Conservation (phyloP, 2,329 filamentous ascomycete species). For the Ophiostoma quercus region DNA sequence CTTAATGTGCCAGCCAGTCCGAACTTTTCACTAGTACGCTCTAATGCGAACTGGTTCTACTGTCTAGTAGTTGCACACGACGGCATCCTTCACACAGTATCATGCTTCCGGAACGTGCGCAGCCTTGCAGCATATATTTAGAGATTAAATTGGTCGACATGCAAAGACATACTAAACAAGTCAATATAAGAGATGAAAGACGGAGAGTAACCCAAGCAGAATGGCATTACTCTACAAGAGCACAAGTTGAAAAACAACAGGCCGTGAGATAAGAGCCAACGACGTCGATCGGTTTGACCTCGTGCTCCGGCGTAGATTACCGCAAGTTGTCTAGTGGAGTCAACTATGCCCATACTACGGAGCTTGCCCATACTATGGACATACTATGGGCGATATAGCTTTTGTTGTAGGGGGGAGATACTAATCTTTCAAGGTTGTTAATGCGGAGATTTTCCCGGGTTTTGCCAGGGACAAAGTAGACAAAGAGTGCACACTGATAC, state of each 20-base stretch:
- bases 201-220: not conserved
- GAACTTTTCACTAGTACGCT: no score
- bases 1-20: no score
- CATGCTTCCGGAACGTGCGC: not conserved
- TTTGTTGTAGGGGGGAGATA: not conserved
- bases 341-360: not conserved
- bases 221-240: not conserved
- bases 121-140: not conserved
- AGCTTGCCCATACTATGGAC: not conserved
- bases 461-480: constrained; percentile 2
- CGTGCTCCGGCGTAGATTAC: constrained; percentile 22
- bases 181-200: not conserved
- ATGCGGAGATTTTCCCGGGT: constrained; percentile 3
- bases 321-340: constrained; percentile 12
- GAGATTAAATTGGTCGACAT: not conserved
- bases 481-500: not conserved
- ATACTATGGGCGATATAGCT: constrained; percentile 5
- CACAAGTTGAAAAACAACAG: constrained; percentile 16
- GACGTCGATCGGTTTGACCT: constrained; percentile 14
- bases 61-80: no score
- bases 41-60: no score
- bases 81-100: not conserved
- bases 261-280: constrained; percentile 13
- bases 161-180: not conserved
- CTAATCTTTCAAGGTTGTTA: not conserved